Percentiles rank a stretch among this genome's conserved stretches.
phyloP scores from a whole-genome alignment of 2,329 filamentous ascomycete species.

The Verticillium klebahnii region DNA sequence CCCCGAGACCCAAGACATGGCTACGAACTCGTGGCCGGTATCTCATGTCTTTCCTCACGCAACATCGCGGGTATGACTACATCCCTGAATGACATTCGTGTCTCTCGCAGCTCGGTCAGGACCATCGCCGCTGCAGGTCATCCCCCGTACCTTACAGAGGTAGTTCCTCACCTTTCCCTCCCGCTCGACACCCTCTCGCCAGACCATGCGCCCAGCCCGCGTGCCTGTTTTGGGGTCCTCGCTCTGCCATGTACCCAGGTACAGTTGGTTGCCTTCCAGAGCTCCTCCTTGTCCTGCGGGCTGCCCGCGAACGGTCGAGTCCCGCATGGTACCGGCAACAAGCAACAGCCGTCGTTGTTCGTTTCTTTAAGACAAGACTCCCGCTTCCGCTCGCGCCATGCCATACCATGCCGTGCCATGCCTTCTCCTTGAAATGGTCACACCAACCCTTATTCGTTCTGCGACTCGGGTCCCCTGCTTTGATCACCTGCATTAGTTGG shows the following conservation, averaged over 20 bases:
- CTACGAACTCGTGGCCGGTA: not conserved
- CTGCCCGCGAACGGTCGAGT: not conserved
- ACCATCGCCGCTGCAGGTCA: not conserved
- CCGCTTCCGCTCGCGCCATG: conserved; percentile 11
- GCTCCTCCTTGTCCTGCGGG: not conserved
- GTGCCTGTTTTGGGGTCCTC: not conserved
- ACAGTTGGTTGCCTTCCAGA: not conserved
- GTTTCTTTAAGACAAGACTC: conserved; percentile 9
- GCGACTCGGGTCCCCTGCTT: conserved; percentile 12
- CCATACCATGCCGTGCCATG: not conserved
- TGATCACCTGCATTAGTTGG: conserved; percentile 13
- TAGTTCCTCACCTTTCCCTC: not conserved
- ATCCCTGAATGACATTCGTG: not conserved
- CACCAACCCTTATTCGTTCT: conserved; percentile 5
- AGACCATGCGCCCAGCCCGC: not conserved
- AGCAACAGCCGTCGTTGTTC: not conserved
- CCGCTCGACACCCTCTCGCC: not conserved
- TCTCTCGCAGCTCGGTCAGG: not conserved
- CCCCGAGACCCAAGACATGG: not conserved
- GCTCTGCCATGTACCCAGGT: not conserved
- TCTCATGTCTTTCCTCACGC: not conserved
- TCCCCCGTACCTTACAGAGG: not conserved
- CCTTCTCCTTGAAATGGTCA: not conserved
- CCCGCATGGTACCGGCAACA: not conserved
- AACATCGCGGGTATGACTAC: not conserved